These are phyloP conservation scores for Secale cereale DNA, from an alignment of 176 grass and related monocot genomes.

Conservation along the genomic window DNA sequence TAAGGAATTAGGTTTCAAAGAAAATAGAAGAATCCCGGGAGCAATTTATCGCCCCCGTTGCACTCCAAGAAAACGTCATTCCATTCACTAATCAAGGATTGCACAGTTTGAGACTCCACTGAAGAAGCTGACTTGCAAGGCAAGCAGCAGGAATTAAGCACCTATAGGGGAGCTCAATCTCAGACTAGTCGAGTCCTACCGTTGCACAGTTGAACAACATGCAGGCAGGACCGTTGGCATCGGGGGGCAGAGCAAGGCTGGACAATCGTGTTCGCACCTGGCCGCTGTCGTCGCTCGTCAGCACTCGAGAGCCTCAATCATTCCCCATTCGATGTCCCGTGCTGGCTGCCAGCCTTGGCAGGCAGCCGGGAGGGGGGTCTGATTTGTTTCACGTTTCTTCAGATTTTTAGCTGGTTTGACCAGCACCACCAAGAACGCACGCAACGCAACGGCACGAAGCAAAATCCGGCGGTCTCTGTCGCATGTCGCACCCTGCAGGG, in stretches of 20 bases:
- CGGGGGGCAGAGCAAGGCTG: slow-evolving; percentile 2
- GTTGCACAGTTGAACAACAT: background rate
- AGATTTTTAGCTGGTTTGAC: background rate
- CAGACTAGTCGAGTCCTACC: background rate
- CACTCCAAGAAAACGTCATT: background rate
- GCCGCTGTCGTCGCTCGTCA: background rate
- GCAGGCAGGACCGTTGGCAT: background rate
- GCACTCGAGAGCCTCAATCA: background rate
- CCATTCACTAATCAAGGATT: background rate
- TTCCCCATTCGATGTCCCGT: background rate
- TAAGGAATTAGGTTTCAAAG: no score
- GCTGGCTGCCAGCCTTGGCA: no score
- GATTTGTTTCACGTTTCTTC: background rate
- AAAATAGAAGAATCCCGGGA: no score
- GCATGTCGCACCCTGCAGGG: background rate
- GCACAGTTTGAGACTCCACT: background rate
- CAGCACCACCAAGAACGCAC: background rate
- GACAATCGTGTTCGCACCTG: slow-evolving; percentile 11
- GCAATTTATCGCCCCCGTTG: background rate
- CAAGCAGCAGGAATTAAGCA: background rate
- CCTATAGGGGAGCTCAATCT: background rate
- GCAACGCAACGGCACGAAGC: background rate
- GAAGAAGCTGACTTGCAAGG: background rate
- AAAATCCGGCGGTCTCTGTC: background rate
- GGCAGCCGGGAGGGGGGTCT: background rate